phyloP scores from a whole-genome alignment of 225 moss, liverwort and hornwort species.

The Thuidium tamariscinum region DNA sequence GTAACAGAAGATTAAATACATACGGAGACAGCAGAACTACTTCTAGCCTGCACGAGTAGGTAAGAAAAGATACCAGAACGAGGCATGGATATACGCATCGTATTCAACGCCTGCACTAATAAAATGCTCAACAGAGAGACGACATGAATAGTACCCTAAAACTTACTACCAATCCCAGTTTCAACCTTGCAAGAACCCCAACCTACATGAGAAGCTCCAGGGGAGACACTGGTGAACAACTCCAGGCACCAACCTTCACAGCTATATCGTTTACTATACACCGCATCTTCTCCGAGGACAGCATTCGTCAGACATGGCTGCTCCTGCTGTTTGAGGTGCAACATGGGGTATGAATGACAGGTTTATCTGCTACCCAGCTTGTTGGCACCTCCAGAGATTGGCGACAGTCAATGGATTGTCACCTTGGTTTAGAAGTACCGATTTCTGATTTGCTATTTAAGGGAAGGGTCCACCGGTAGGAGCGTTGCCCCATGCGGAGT shows the following conservation, averaged over 20 bases:
- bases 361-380: background rate
- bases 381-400: background rate
- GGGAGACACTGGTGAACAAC: background rate
- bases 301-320: background rate
- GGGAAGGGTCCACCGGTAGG: conserved; percentile 25
- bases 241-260: conserved; percentile 11
- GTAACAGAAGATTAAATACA: background rate
- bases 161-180: background rate
- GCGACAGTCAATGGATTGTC: background rate
- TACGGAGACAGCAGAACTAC: background rate
- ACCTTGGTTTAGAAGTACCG: background rate
- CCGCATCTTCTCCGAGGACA: background rate
- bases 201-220: background rate
- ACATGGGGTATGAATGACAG: background rate
- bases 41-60: background rate
- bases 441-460: background rate
- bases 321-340: background rate
- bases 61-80: background rate
- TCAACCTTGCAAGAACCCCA: background rate
- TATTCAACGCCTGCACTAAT: background rate
- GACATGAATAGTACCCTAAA: background rate
- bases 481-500: conserved; percentile 54
- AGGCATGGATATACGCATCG: background rate
- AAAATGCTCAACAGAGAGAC: background rate
- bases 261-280: conserved; percentile 1